Evolutionary conservation across 225 moss, liverwort and hornwort genomes (phyloP), one percentile per base, ranked within the genome.

Genomic region (Takakia lepidozioides): DNA sequence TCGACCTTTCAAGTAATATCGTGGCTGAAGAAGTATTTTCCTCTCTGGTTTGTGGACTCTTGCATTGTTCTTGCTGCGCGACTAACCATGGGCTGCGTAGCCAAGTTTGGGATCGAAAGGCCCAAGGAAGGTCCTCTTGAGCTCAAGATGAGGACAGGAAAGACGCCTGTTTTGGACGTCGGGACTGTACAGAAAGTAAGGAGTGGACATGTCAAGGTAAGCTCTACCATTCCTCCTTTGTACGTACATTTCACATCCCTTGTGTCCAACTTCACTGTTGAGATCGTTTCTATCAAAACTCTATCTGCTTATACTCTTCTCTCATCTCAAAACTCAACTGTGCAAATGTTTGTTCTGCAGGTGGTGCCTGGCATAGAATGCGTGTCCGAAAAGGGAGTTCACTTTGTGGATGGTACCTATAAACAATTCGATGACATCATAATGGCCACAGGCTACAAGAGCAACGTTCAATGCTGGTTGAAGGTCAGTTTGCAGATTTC

Each of bases 361-460:
- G 62, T 73, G 27, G 8, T 59, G 24, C 65, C 73, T n/a, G 62
- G 30, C 19, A 62, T 78, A 14, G 62, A 78, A 8, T 48, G 15
- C 10, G 22, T 75, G 0, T 68, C 68, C 14, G 19, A 39, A 16
- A 18, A 0, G 8, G 76, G 81, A 45, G 81, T 58, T 8, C 23
- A 46, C 25, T 81, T 81, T 39, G 55, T 51, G 20, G 57, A 81
- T 20, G 64, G 71, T 4, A 24, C 50, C 0, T 37, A 48, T 25
- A 50, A 65, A 21, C 43, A 25, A 0, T 81, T 68, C 10, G 80
- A 72, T 2, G 68, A 56, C 61, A 62, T 75, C 43, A 52, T 81
- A 48, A 13, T 71, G 68, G 68, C 80, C 30, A 81, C 71, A 2
- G 80, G 75, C 13, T 75, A 75, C 10, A 35, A 32, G 18, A 81